Conservation (phyloP, 345 rosid genomes). For the Euphorbia pulcherrima region DNA sequence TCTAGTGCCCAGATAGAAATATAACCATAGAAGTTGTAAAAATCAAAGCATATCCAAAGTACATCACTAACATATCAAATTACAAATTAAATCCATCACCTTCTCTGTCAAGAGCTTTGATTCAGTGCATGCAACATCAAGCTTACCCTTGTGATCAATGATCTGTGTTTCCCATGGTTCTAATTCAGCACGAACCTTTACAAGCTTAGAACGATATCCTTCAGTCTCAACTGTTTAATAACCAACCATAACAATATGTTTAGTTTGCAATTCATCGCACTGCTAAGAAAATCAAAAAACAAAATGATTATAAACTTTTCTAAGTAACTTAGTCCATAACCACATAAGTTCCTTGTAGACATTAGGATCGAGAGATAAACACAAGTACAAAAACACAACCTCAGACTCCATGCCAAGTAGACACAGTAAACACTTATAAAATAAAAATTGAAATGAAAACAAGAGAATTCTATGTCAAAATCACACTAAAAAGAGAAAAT, state of each 20-base stretch:
- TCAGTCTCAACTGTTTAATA: slow-evolving; percentile 72
- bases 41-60: background rate
- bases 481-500: background rate
- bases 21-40: background rate
- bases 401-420: background rate
- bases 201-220: slow-evolving; percentile 70
- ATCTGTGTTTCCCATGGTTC: slow-evolving; percentile 92
- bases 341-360: background rate
- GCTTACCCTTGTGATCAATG: slow-evolving; percentile 83
- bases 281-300: background rate
- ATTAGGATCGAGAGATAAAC: background rate
- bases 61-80: background rate
- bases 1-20: background rate
- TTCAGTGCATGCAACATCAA: slow-evolving; percentile 83
- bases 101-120: slow-evolving; percentile 71
- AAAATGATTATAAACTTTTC: no score
- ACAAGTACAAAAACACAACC: no score
- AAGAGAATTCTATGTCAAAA: background rate
- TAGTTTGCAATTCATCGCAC: slow-evolving; percentile 3
- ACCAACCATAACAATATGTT: slow-evolving; percentile 6
- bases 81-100: slow-evolving; percentile 35
- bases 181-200: slow-evolving; percentile 69
- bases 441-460: background rate
- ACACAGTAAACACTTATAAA: background rate
- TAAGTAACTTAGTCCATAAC: background rate